A percentile compares a stretch with the other conserved stretches of the same genome.
Evolutionary conservation across 495 filamentous ascomycete genomes (phyloP).

Genomic region (Talaromyces borbonicus): DNA sequence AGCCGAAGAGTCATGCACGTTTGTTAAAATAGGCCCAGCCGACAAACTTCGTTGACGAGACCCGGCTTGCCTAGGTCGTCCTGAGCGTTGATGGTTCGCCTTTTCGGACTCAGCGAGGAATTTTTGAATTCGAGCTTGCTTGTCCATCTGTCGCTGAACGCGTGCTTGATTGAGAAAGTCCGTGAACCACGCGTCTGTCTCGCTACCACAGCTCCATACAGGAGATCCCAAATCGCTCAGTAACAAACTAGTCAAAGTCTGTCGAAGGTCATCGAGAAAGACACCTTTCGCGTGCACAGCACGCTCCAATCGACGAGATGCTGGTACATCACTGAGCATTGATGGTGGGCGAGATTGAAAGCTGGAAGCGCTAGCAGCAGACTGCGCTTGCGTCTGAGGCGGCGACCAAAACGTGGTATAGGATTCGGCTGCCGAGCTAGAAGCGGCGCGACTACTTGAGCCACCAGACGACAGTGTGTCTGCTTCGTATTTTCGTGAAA

Average conservation of each 20-base stretch:
- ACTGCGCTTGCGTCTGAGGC: conserved; percentile 52
- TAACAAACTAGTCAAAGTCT: conserved; percentile 72
- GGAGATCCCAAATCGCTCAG: conserved; percentile 82
- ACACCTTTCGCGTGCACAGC: conserved; percentile 41
- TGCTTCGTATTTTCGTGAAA: conserved; percentile 30
- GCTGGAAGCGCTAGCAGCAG: conserved; percentile 49
- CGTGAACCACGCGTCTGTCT: conserved; percentile 87
- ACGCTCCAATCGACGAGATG: conserved; percentile 26
- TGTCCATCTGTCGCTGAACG: conserved; percentile 64
- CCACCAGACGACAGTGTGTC: conserved; percentile 52
- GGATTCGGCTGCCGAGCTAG: conserved; percentile 63
- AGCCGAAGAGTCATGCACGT: not conserved
- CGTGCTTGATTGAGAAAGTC: conserved; percentile 65
- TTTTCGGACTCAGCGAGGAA: conserved; percentile 34
- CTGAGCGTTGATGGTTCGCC: conserved; percentile 14
- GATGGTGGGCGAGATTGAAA: conserved; percentile 38
- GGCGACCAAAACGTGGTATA: conserved; percentile 84
- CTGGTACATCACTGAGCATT: conserved; percentile 31
- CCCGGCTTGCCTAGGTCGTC: conserved; percentile 17
- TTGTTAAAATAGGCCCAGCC: conserved; percentile 27
- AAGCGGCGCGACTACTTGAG: conserved; percentile 37
- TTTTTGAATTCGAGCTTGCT: conserved; percentile 40
- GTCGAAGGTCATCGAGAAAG: conserved; percentile 69
- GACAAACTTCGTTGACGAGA: conserved; percentile 31
- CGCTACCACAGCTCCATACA: conserved; percentile 74